Percentiles rank a stretch among this genome's conserved stretches.
Conservation (phyloP, 2,329 filamentous ascomycete genomes). For the Colletotrichum horii region DNA sequence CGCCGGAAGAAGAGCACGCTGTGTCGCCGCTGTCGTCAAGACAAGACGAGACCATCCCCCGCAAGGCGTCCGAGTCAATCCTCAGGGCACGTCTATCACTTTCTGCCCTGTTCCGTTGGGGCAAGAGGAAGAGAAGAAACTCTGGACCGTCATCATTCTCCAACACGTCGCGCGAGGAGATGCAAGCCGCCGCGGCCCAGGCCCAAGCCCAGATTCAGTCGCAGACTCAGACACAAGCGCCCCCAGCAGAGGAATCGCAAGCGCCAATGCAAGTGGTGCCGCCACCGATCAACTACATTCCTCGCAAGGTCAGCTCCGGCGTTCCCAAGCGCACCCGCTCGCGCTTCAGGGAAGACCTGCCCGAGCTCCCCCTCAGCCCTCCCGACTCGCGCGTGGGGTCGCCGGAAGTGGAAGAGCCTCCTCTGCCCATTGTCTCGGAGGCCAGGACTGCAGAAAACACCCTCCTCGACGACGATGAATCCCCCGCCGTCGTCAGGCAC, state of each 20-base stretch:
- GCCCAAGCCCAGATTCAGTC: conserved; percentile 23
- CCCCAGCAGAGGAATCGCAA: conserved; percentile 39
- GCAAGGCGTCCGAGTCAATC: conserved; percentile 62
- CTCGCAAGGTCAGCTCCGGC: conserved; percentile 41
- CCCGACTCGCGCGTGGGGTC: conserved; percentile 83
- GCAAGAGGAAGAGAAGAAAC: conserved; percentile 61
- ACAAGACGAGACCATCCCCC: conserved; percentile 52
- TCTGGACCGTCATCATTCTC: conserved; percentile 79
- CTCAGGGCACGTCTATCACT: conserved; percentile 59
- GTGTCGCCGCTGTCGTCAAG: conserved; percentile 40
- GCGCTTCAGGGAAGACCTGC: conserved; percentile 90
- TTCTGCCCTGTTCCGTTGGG: conserved; percentile 78
- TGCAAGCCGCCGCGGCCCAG: conserved; percentile 48
- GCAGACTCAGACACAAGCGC: conserved; percentile 34
- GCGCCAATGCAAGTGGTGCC: conserved; percentile 45
- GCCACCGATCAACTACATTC: conserved; percentile 46
- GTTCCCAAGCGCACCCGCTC: conserved; percentile 83
- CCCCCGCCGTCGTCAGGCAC: conserved; percentile 39
- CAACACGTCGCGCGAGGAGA: conserved; percentile 89
- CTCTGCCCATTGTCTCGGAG: conserved; percentile 38
- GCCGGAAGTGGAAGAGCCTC: conserved; percentile 64
- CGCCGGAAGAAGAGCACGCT: conserved; percentile 42
- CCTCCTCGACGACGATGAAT: neutral
- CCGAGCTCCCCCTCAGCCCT: conserved; percentile 84
- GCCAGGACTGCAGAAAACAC: conserved; percentile 24